phyloP scores from a whole-genome alignment of 345 rosid genomes.

The Eucalyptus pumila region DNA sequence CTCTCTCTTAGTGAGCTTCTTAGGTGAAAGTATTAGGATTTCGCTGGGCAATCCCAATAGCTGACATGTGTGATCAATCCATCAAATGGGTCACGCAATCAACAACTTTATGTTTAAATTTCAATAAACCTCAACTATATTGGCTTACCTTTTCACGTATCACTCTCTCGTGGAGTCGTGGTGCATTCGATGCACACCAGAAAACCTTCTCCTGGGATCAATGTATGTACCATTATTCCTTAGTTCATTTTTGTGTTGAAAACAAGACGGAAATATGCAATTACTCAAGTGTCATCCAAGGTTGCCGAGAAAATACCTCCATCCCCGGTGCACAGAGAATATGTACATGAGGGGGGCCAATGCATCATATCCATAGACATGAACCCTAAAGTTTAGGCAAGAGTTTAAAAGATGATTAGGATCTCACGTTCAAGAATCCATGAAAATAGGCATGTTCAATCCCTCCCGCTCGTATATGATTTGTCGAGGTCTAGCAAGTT shows the following conservation, averaged over 20 bases:
- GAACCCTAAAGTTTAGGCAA: not conserved
- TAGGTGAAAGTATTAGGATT: not conserved
- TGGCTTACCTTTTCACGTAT: not conserved
- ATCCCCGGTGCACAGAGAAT: not conserved
- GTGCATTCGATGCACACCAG: not conserved
- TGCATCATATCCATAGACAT: not conserved
- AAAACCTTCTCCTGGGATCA: not conserved
- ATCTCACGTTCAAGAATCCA: not conserved
- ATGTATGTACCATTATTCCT: not conserved
- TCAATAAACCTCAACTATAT: not conserved
- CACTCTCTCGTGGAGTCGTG: not conserved
- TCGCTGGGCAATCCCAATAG: fast-evolving
- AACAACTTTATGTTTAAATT: not conserved
- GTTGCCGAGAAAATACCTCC: not conserved
- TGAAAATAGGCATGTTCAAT: not conserved
- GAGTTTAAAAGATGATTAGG: not conserved
- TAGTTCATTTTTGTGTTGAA: not conserved
- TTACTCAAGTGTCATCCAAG: not conserved
- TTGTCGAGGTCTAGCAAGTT: not conserved
- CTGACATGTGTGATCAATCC: not conserved
- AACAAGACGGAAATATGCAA: not conserved
- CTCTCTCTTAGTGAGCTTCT: not conserved
- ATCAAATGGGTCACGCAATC: not conserved
- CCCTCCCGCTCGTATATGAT: not conserved
- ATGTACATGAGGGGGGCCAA: not conserved